phyloP scores from a whole-genome alignment of 495 filamentous ascomycete species.

The Xylaria telfairii region DNA sequence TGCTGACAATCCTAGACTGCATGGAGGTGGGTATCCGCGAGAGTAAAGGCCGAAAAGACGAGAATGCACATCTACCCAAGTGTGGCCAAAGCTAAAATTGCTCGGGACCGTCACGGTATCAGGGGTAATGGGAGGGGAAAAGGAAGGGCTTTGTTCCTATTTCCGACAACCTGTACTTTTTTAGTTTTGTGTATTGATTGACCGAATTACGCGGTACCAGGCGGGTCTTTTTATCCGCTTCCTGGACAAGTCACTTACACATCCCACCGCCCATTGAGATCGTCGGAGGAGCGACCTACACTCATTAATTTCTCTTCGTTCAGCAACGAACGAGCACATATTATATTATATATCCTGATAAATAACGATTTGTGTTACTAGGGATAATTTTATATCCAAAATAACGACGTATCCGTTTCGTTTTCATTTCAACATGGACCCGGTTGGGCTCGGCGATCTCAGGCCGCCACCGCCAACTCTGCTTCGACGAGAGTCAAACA shows the following conservation, averaged over 20 bases:
- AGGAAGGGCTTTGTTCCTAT: neutral
- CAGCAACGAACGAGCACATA: neutral
- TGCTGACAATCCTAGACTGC: neutral
- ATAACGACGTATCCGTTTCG: neutral
- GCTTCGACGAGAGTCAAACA: neutral
- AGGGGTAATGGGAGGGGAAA: neutral
- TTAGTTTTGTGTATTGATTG: neutral
- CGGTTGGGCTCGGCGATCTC: neutral
- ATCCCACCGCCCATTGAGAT: neutral
- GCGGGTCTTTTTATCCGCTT: neutral
- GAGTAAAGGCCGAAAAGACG: neutral
- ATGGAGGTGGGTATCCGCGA: slow-evolving; percentile 5
- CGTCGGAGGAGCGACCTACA: neutral
- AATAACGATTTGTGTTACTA: neutral
- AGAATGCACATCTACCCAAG: neutral
- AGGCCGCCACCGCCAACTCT: neutral
- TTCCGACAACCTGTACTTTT: slow-evolving; percentile 8
- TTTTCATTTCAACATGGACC: slow-evolving; percentile 2
- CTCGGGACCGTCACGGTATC: neutral
- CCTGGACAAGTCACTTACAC: neutral
- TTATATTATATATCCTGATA: neutral
- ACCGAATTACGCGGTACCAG: neutral
- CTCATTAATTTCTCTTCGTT: neutral
- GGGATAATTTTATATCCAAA: neutral
- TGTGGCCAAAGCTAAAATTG: neutral